These are phyloP conservation scores for Tricholoma hemisulphureum DNA, from an alignment of 768 basidiomycete genomes.

Conservation along the genomic window DNA sequence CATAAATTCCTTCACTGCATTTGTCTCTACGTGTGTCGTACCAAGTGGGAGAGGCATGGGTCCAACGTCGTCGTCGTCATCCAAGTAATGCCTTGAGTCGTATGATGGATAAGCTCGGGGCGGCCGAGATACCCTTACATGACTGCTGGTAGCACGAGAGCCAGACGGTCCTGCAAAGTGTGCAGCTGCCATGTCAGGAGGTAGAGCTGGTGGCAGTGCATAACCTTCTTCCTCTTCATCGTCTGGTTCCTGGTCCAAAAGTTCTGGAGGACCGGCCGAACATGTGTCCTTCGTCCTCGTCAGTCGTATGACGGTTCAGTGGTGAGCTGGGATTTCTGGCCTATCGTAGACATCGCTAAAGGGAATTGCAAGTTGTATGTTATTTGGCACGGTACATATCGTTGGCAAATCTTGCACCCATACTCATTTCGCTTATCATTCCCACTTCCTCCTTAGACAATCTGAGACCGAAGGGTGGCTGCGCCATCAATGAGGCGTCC, in stretches of 20 bases:
- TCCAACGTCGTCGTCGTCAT: constrained; percentile 75
- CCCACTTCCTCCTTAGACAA: constrained; percentile 56
- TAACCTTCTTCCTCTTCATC: constrained; percentile 62
- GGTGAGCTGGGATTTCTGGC: constrained; percentile 58
- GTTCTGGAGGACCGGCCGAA: constrained; percentile 25
- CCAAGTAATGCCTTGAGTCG: constrained; percentile 28
- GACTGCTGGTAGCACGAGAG: constrained; percentile 24
- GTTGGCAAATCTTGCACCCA: constrained; percentile 38
- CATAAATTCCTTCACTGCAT: constrained; percentile 79
- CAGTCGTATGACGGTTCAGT: constrained; percentile 23
- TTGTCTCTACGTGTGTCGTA: constrained; percentile 41
- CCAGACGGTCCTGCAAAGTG: constrained; percentile 28
- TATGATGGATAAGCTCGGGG: constrained; percentile 42
- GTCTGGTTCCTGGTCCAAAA: constrained; percentile 21
- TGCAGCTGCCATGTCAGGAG: constrained; percentile 61
- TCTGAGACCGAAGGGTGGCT: constrained; percentile 70
- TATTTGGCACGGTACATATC: neutral
- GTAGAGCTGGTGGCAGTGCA: constrained; percentile 69
- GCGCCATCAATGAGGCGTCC: constrained; percentile 75
- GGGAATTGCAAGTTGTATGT: neutral
- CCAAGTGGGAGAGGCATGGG: constrained; percentile 70
- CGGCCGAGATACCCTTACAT: constrained; percentile 56
- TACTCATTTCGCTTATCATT: constrained; percentile 58
- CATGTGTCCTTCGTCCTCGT: constrained; percentile 33
- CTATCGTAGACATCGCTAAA: constrained; percentile 47